Conservation (phyloP, 1,284 basidiomycete genomes). For the Pseudozyma flocculosa region DNA sequence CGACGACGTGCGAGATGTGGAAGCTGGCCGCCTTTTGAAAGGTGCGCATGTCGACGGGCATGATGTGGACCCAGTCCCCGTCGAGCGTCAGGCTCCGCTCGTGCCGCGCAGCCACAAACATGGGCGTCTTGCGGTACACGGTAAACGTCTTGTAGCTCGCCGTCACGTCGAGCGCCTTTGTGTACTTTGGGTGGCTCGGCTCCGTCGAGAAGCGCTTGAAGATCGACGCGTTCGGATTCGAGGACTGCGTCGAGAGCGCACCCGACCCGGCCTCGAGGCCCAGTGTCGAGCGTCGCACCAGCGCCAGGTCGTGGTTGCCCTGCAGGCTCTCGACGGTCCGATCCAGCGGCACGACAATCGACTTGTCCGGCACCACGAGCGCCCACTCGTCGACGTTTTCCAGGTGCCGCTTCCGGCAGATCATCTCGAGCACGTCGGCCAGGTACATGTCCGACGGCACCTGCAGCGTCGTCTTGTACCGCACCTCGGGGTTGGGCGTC, state of each 20-base stretch:
- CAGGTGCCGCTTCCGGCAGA: slow-evolving; percentile 50
- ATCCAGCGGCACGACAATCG: slow-evolving; percentile 84
- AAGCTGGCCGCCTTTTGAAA: slow-evolving; percentile 72
- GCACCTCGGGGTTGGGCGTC: slow-evolving; percentile 47
- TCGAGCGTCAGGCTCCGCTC: slow-evolving; percentile 91
- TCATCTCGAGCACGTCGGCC: slow-evolving; percentile 81
- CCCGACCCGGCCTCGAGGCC: slow-evolving; percentile 58
- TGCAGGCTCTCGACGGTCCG: slow-evolving; percentile 91
- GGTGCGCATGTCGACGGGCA: slow-evolving; percentile 58
- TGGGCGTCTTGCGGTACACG: slow-evolving; percentile 88
- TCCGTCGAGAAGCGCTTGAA: slow-evolving; percentile 63
- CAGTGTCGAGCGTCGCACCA: slow-evolving; percentile 68
- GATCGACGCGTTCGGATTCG: slow-evolving; percentile 75
- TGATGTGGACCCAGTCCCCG: slow-evolving; percentile 81
- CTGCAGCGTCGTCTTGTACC: slow-evolving; percentile 57
- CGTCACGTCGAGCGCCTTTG: slow-evolving; percentile 48
- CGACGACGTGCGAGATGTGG: slow-evolving; percentile 82
- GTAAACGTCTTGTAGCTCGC: slow-evolving; percentile 82
- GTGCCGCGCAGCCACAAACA: slow-evolving; percentile 73
- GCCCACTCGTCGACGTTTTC: slow-evolving; percentile 51
- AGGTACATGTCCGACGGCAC: slow-evolving; percentile 83
- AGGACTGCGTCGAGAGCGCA: slow-evolving; percentile 61
- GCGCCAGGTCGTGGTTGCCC: slow-evolving; percentile 77
- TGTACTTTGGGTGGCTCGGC: slow-evolving; percentile 66
- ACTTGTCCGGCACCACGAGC: slow-evolving; percentile 46